A percentile compares a stretch with the other conserved stretches of the same genome.
Conservation (phyloP, 139 green algal genomes). For the Volvox reticuliferus region DNA sequence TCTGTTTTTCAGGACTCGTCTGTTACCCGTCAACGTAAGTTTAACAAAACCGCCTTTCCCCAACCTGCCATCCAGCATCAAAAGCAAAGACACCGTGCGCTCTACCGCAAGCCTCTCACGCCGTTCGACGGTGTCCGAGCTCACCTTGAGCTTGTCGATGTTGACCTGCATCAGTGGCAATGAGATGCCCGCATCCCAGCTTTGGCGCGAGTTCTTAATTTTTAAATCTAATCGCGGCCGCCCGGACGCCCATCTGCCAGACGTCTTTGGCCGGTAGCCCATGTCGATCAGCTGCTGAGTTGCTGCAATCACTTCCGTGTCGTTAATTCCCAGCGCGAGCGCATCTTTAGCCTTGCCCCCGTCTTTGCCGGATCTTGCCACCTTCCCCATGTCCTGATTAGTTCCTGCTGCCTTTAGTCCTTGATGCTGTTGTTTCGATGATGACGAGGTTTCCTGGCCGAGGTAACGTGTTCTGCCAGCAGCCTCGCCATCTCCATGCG, state of each 20-base stretch:
- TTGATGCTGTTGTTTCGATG: background rate
- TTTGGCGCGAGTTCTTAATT: slow-evolving; percentile 9
- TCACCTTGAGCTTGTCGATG: slow-evolving; percentile 55
- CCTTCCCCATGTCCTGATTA: background rate
- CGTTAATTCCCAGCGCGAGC: background rate
- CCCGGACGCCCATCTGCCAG: slow-evolving; percentile 66
- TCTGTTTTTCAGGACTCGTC: too few relatives aligned
- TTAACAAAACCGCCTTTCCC: too few relatives aligned
- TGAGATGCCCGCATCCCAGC: slow-evolving; percentile 61
- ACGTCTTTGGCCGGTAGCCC: slow-evolving; percentile 43
- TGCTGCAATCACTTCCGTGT: background rate
- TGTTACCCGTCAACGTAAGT: too few relatives aligned
- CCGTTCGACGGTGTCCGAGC: background rate
- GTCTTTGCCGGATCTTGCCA: background rate
- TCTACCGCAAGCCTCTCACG: too few relatives aligned
- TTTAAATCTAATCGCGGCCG: slow-evolving; percentile 63
- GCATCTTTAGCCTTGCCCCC: background rate
- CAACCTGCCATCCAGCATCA: too few relatives aligned
- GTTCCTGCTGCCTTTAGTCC: too few relatives aligned
- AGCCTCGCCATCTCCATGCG: too few relatives aligned
- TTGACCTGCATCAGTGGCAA: slow-evolving; percentile 68
- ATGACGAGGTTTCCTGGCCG: too few relatives aligned
- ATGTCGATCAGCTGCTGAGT: slow-evolving; percentile 26
- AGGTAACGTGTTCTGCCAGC: too few relatives aligned
- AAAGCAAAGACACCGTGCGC: too few relatives aligned